phyloP scores from a whole-genome alignment of 345 rosid species.

The Brassica napus region DNA sequence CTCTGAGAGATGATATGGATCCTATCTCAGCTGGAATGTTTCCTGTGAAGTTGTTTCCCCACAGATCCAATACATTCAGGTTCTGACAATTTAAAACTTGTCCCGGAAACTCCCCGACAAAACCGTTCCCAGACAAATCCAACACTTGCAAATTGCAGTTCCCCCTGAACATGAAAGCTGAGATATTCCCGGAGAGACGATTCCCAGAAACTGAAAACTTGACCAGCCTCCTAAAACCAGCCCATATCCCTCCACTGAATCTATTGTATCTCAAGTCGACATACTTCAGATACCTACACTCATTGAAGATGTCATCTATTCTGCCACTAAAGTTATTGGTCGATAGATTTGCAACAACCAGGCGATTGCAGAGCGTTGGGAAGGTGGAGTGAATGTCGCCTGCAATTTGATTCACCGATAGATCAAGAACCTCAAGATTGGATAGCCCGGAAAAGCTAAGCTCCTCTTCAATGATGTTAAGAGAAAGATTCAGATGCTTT shows the following conservation, averaged over 20 bases:
- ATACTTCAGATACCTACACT: background rate
- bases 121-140: slow-evolving; percentile 61
- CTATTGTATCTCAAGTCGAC: background rate
- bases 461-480: slow-evolving; percentile 59
- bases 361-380: slow-evolving; percentile 51
- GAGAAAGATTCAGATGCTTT: slow-evolving; percentile 72
- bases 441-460: slow-evolving; percentile 54
- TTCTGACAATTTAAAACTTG: slow-evolving; percentile 58
- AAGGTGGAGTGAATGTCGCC: slow-evolving; percentile 53
- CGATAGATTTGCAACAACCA: slow-evolving; percentile 70
- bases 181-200: slow-evolving; percentile 46
- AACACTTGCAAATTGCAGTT: slow-evolving; percentile 55
- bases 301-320: background rate
- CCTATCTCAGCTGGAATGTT: slow-evolving; percentile 73
- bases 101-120: slow-evolving; percentile 52
- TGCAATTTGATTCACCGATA: slow-evolving; percentile 55
- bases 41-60: slow-evolving; percentile 69
- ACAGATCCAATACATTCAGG: slow-evolving; percentile 50
- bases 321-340: slow-evolving; percentile 40
- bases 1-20: slow-evolving; percentile 52
- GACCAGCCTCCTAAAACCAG: slow-evolving; percentile 50
- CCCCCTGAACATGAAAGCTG: slow-evolving; percentile 43
- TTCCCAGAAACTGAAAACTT: slow-evolving; percentile 63
- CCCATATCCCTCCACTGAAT: slow-evolving; percentile 38
- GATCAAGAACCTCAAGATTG: slow-evolving; percentile 60